These are phyloP conservation scores for Scedosporium minutisporum DNA, from an alignment of 2,329 filamentous ascomycete species.

Conservation along the genomic window DNA sequence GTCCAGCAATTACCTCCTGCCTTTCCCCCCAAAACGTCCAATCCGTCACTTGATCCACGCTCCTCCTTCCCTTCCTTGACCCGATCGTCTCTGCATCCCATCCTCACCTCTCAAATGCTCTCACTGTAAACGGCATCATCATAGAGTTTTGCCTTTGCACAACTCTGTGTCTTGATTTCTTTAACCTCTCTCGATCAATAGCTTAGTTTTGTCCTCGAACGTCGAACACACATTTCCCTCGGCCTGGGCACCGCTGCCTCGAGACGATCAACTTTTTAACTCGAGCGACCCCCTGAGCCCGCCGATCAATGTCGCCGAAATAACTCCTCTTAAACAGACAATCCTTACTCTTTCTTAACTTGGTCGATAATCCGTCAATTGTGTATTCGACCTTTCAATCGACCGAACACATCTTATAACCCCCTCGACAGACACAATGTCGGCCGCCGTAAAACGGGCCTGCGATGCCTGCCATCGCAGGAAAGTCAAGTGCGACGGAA, in stretches of 20 bases:
- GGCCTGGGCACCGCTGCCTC: background rate
- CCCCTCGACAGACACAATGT: conserved; percentile 24
- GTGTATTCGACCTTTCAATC: background rate
- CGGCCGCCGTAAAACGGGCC: conserved; percentile 48
- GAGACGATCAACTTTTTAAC: background rate
- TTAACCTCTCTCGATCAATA: background rate
- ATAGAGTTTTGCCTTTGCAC: background rate
- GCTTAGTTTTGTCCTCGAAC: background rate
- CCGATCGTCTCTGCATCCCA: conserved; percentile 1
- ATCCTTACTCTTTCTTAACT: background rate
- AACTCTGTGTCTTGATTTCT: background rate
- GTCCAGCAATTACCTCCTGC: background rate
- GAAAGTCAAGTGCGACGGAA: conserved; percentile 65
- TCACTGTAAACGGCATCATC: background rate
- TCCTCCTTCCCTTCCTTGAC: background rate
- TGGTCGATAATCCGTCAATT: background rate
- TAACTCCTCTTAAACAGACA: background rate
- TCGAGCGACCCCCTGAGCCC: background rate
- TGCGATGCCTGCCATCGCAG: conserved; percentile 67
- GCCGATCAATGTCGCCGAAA: conserved; percentile 2
- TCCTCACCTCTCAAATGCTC: background rate
- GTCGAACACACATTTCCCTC: background rate
- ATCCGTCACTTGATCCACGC: conserved; percentile 1
- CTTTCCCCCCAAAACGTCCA: background rate
- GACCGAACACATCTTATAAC: background rate